These are phyloP conservation scores for Hypoxylon sp. DNA, from an alignment of 2,329 filamentous ascomycete species.

Conservation along the genomic window DNA sequence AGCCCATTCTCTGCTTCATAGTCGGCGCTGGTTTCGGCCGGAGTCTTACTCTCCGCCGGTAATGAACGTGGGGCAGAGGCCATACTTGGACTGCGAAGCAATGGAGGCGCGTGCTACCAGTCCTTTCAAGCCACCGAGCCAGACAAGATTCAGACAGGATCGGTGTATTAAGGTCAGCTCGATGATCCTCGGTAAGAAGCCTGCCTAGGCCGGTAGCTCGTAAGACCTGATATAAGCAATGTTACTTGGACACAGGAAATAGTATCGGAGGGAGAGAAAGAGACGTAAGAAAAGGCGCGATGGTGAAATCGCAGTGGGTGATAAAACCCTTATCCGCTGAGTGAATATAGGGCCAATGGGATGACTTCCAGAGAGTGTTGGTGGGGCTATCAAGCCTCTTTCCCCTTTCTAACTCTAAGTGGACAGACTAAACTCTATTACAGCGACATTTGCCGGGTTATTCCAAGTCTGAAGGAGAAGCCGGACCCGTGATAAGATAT, in stretches of 20 bases:
- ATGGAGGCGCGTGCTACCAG: constrained; percentile 61
- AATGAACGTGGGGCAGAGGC: constrained; percentile 48
- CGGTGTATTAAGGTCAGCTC: background rate
- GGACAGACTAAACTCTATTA: constrained; percentile 32
- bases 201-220: background rate
- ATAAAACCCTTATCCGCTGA: constrained; percentile 16
- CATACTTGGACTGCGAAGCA: constrained; percentile 60
- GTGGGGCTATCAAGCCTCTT: constrained; percentile 13
- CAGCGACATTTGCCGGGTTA: constrained; percentile 8
- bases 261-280: too few species aligned
- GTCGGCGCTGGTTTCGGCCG: constrained; percentile 29
- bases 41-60: constrained; percentile 46
- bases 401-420: constrained; percentile 20
- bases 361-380: background rate
- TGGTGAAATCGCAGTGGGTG: constrained; percentile 3
- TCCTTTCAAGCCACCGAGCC: constrained; percentile 51
- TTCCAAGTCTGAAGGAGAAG: background rate
- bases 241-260: too few species aligned
- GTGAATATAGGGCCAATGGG: constrained; percentile 20
- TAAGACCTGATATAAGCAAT: background rate
- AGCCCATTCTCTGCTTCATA: constrained; percentile 32
- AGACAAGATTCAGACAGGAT: background rate
- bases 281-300: background rate
- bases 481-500: background rate
- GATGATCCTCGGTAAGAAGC: background rate